phyloP scores from a whole-genome alignment of 2,329 filamentous ascomycete genomes.

The Ascochyta clinopodiicola region DNA sequence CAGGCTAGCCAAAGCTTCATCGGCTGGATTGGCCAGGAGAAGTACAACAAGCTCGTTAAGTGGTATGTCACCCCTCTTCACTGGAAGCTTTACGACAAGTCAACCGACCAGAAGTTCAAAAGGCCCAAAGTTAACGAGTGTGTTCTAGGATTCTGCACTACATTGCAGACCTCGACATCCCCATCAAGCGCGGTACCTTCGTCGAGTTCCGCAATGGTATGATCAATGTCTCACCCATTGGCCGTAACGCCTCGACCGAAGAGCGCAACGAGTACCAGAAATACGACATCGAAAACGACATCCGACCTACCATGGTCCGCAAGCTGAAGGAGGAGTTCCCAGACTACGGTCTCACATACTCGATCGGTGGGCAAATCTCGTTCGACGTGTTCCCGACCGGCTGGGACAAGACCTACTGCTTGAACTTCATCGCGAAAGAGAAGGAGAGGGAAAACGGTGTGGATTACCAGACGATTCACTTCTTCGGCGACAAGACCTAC shows the following conservation, averaged over 20 bases:
- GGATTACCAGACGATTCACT: constrained; percentile 87
- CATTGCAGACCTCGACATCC: constrained; percentile 82
- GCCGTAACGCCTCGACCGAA: constrained; percentile 80
- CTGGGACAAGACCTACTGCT: constrained; percentile 99
- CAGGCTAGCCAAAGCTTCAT: constrained; percentile 88
- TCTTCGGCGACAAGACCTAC: constrained; percentile 96
- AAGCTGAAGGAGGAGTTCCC: constrained; percentile 81
- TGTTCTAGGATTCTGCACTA: constrained; percentile 69
- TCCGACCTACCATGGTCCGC: constrained; percentile 78
- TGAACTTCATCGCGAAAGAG: constrained; percentile 84
- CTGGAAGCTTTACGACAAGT: background rate
- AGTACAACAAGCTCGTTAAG: constrained; percentile 78
- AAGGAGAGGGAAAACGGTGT: constrained; percentile 69
- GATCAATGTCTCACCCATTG: constrained; percentile 84
- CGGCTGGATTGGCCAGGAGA: constrained; percentile 83
- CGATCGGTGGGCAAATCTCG: constrained; percentile 95
- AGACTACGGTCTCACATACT: constrained; percentile 86
- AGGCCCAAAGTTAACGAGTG: constrained; percentile 42
- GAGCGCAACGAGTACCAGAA: constrained; percentile 84
- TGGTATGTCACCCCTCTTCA: constrained; percentile 49
- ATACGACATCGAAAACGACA: constrained; percentile 78
- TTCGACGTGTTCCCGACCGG: constrained; percentile 97
- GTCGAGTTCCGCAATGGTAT: constrained; percentile 91
- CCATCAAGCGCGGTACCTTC: constrained; percentile 83
- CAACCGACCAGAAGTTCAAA: background rate